These are phyloP conservation scores for Eucalyptus pauciflora DNA, from an alignment of 345 rosid genomes.

Conservation along the genomic window DNA sequence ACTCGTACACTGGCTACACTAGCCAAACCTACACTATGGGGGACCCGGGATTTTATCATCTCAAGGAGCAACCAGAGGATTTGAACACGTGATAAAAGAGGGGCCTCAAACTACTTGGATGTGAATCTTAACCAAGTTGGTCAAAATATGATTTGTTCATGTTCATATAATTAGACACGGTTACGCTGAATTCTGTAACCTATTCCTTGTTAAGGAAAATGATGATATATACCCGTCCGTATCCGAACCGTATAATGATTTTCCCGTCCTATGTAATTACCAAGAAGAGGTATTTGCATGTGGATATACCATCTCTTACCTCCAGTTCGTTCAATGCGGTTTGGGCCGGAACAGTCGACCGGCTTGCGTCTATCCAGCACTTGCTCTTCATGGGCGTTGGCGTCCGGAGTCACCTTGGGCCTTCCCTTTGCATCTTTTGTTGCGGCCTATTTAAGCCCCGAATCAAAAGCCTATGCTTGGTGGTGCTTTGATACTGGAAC, in stretches of 20 bases:
- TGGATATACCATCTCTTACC: background rate
- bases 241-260: background rate
- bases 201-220: background rate
- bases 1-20: too few relatives aligned
- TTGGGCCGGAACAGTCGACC: background rate
- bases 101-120: background rate
- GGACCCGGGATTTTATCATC: accelerated
- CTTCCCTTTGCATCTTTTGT: background rate
- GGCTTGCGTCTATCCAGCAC: background rate
- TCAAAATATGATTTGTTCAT: background rate
- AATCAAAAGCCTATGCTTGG: background rate
- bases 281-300: background rate
- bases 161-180: background rate
- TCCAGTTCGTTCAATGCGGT: background rate
- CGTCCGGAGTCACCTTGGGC: background rate
- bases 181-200: background rate
- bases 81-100: accelerated
- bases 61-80: background rate
- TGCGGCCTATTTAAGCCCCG: background rate
- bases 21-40: background rate
- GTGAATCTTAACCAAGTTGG: background rate
- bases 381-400: background rate
- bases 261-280: background rate
- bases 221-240: background rate
- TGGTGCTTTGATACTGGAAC: background rate